phyloP scores from a whole-genome alignment of 208 protist species.

The Porcisia deanei region DNA sequence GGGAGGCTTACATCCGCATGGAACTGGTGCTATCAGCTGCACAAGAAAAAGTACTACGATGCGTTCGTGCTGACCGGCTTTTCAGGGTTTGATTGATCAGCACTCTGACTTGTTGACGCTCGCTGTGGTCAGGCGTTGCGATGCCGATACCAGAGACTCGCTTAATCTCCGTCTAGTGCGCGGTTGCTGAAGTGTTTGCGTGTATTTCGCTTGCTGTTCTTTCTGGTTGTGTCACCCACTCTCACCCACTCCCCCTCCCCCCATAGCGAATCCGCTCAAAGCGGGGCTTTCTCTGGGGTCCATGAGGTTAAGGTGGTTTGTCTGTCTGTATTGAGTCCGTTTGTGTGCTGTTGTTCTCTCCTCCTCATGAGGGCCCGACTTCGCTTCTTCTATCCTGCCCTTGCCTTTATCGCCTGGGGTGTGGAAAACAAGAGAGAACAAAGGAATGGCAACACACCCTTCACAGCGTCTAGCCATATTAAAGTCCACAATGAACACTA shows the following conservation, averaged over 20 bases:
- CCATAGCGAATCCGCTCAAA: background rate
- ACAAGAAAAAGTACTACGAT: conserved; percentile 97
- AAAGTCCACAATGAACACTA: background rate
- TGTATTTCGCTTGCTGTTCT: background rate
- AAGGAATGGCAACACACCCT: background rate
- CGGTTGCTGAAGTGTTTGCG: background rate
- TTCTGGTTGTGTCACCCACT: background rate
- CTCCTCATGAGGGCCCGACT: background rate
- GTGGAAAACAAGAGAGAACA: background rate
- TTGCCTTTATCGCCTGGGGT: background rate
- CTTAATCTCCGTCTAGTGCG: background rate
- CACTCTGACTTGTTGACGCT: background rate
- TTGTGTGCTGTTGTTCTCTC: background rate
- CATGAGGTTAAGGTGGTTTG: background rate
- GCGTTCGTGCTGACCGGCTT: conserved; percentile 97
- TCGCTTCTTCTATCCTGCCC: background rate
- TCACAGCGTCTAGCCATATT: background rate
- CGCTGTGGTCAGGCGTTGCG: background rate
- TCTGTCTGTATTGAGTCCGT: background rate
- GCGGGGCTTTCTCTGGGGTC: background rate
- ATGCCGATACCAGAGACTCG: background rate
- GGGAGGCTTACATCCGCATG: conserved; percentile 97
- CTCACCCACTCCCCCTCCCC: background rate
- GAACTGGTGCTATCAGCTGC: conserved; percentile 96
- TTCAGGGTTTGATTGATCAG: conserved; percentile 93